Base-by-base conservation (phyloP, 2,329 filamentous ascomycete species). In the Exophiala spinifera region DNA sequence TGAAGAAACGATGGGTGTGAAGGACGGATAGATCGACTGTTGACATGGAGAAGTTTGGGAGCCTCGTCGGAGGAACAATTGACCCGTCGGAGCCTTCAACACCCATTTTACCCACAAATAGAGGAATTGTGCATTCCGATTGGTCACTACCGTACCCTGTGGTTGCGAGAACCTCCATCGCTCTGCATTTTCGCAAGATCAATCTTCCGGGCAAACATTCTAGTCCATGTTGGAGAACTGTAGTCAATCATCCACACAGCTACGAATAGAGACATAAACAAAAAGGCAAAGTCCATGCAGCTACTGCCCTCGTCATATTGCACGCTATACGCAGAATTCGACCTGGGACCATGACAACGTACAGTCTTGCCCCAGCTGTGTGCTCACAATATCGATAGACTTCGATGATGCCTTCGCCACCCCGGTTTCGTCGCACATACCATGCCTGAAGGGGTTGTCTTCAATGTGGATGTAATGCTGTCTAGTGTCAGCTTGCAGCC, bases 391-490 rank as follows among this genome's bases (percentile, higher is more conserved):
- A 42, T 10, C 28, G 7, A 31, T 31, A 6, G n/a, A 3, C 28
- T 31, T 31, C 8, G 28, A 31, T 31, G 28, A 7, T 31, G 11
- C 11, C 11, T 10, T 10, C 28, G 11, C 7, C 28, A 6, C 11
- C 28, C 51, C 40, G 57, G 52, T 4, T 49, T 49, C 4, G 56
- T 55, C 20, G 49, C 52, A 46, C 57, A 60, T 11, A 60, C 53
- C 25, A 51, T 49, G 3, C 57, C 57, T 2, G 57, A 40, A 14
- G 57, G 54, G 10, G 48, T 19, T 14, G 49, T 53, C 46, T 48
- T 60, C 49, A 57, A 46, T 19, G 57, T 60, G 14, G 55, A 60
- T 14, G 51, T 53, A 34, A 60, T 57, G 2, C 57, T 60, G 42
- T 8, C 5, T n/a, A 15, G 14, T 6, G 20, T 60, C 53, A 57